Evolutionary conservation across 1,284 basidiomycete genomes (phyloP).

Genomic region (Malassezia vespertilionis): DNA sequence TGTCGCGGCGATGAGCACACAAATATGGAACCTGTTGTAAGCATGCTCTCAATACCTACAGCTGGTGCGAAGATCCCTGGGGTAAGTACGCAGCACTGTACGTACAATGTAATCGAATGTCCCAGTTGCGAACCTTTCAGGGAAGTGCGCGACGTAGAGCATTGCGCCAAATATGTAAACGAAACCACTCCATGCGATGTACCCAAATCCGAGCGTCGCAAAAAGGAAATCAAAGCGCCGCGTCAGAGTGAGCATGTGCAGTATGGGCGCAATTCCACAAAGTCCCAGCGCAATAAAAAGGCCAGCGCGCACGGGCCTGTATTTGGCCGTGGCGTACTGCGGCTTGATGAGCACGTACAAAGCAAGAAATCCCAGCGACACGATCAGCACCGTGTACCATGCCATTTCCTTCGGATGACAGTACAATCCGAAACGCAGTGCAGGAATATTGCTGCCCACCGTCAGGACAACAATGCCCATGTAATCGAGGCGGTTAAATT

Average conservation of each 20-base stretch:
- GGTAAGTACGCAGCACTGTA: not conserved
- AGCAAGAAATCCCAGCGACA: conserved; percentile 57
- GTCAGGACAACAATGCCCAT: conserved; percentile 54
- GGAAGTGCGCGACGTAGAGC: conserved; percentile 60
- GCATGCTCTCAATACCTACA: conserved; percentile 3
- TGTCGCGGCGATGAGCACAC: conserved; percentile 66
- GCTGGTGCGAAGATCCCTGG: conserved; percentile 34
- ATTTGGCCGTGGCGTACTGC: conserved; percentile 63
- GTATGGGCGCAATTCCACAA: conserved; percentile 61
- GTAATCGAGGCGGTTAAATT: conserved; percentile 37
- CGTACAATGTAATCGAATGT: conserved; percentile 68
- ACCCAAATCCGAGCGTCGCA: conserved; percentile 34
- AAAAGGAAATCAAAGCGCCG: conserved; percentile 49
- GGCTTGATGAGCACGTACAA: conserved; percentile 69
- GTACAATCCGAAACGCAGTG: conserved; percentile 47
- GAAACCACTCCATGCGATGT: conserved; percentile 25
- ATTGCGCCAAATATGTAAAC: conserved; percentile 35
- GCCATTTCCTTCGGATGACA: conserved; percentile 32
- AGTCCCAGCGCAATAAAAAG: conserved; percentile 72
- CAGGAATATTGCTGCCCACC: conserved; percentile 66
- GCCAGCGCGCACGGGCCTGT: conserved; percentile 64
- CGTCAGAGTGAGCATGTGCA: conserved; percentile 54
- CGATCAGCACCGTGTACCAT: conserved; percentile 50
- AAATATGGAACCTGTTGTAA: conserved; percentile 58
- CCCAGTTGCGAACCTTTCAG: conserved; percentile 66